phyloP scores from a whole-genome alignment of 192 early-diverging fungal species.

The Linderina pennispora region DNA sequence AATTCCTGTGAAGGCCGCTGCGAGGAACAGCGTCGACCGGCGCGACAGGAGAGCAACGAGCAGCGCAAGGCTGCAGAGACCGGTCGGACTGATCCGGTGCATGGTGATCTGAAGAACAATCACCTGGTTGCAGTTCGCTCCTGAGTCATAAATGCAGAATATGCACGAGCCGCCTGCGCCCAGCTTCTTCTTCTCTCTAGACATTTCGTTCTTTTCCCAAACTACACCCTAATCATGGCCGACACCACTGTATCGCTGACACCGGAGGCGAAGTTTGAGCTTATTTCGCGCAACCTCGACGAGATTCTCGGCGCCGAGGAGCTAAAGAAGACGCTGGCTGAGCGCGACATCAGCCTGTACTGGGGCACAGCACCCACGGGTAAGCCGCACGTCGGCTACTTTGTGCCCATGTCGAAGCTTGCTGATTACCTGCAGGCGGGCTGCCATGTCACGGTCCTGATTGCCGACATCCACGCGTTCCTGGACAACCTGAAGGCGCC shows the following conservation, averaged over 20 bases:
- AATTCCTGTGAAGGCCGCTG: too few species aligned
- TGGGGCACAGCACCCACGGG: constrained; percentile 98
- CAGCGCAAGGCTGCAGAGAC: too few species aligned
- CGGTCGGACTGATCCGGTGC: too few species aligned
- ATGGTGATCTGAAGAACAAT: too few species aligned
- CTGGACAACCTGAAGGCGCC: constrained; percentile 98
- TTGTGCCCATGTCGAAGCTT: constrained; percentile 96
- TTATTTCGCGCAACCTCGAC: constrained; percentile 92
- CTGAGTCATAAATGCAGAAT: too few species aligned
- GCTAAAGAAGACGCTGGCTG: constrained; percentile 74
- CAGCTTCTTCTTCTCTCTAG: too few species aligned
- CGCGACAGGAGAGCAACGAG: too few species aligned
- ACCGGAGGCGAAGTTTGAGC: constrained; percentile 61
- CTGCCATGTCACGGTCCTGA: constrained; percentile 80
- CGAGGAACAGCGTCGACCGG: too few species aligned
- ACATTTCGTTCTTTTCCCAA: too few species aligned
- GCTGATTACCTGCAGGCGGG: constrained; percentile 93
- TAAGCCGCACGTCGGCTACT: constrained; percentile 95
- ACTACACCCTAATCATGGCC: too few species aligned
- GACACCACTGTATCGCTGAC: constrained; percentile 6
- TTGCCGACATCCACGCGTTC: constrained; percentile 97
- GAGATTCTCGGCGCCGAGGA: constrained; percentile 87
- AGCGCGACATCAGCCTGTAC: constrained; percentile 91
- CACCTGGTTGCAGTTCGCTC: too few species aligned
- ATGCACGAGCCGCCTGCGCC: too few species aligned